These are phyloP conservation scores for Oenanthe sinensis DNA, from an alignment of 129 eudicot species.

Conservation along the genomic window DNA sequence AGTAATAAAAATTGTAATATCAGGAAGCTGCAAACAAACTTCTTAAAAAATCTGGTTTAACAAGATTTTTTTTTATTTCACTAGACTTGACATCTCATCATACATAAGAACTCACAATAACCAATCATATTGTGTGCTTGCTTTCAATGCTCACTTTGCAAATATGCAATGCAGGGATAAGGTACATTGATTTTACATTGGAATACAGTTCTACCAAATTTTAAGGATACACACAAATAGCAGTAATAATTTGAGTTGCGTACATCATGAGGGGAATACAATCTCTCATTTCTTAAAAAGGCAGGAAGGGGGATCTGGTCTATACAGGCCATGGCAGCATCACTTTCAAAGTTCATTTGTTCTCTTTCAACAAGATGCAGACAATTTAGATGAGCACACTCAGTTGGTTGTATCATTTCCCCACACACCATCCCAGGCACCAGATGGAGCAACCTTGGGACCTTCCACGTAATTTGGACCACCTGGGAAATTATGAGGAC, in stretches of 20 bases:
- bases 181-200: background rate
- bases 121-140: background rate
- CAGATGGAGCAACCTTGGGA: constrained; percentile 72
- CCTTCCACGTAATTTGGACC: constrained; percentile 50
- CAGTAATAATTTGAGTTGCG: background rate
- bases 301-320: constrained; percentile 15
- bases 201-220: background rate
- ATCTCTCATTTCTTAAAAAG: background rate
- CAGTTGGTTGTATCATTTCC: constrained; percentile 37
- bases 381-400: constrained; percentile 10
- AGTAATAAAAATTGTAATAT: too few relatives aligned
- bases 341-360: constrained; percentile 9
- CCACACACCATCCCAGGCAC: constrained; percentile 89
- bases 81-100: background rate
- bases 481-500: constrained; percentile 44
- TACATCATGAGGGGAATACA: background rate
- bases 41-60: too few relatives aligned
- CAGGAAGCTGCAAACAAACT: background rate
- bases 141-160: background rate
- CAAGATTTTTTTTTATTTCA: background rate
- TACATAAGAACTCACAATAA: background rate
- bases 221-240: background rate
- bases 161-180: background rate
- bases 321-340: constrained; percentile 21
- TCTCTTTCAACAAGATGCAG: constrained; percentile 12